Base-by-base conservation (phyloP, 306 rosid genomes). In the Chamaecrista fasciculata region DNA sequence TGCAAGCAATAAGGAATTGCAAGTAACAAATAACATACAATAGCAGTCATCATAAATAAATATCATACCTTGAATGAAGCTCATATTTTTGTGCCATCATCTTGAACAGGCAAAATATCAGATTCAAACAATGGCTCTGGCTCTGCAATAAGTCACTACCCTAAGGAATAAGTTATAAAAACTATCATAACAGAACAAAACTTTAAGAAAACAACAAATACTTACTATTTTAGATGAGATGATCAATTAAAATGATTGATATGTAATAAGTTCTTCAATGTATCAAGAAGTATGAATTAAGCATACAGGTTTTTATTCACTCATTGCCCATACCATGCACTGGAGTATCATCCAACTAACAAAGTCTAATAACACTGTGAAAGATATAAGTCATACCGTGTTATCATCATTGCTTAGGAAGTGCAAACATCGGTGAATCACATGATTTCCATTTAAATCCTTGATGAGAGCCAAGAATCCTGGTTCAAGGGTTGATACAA, bases 391-490 rank as follows among this genome's bases (percentile, higher is more conserved):
- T 8, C 76, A 70, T 63, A 81, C 96, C 84, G 71, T 77, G 78
- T 80, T 86, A 71, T 84, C 76, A 67, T 73, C 87, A 56, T 50
- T 64, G 76, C 78, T 69, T 49, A 89, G 78, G 67, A 78, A 84
- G 62, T 80, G 80, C 77, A 89, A 77, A 67, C 91, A 89, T 40
- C 82, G 78, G 58, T 86, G 96, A 64, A 86, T 75, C 53, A 89
- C 91, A 31, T 89, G 96, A 77, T 86, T 86, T 40, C 96, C 96
- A 77, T 86, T 84, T 19, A 78, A 67, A 73, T 86, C 83, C 66
- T 77, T 86, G 74, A 89, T 82, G 67, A 89, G 91, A 42, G 76
- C 69, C 75, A 86, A 75, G 77, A 84, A 84, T 44, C 91, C 91
- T 14, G 89, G 78, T 74, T 80, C 87, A 62, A 89, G 86, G 51